phyloP scores from a whole-genome alignment of 164 flowering plant genomes.

The Echeveria elegans region DNA sequence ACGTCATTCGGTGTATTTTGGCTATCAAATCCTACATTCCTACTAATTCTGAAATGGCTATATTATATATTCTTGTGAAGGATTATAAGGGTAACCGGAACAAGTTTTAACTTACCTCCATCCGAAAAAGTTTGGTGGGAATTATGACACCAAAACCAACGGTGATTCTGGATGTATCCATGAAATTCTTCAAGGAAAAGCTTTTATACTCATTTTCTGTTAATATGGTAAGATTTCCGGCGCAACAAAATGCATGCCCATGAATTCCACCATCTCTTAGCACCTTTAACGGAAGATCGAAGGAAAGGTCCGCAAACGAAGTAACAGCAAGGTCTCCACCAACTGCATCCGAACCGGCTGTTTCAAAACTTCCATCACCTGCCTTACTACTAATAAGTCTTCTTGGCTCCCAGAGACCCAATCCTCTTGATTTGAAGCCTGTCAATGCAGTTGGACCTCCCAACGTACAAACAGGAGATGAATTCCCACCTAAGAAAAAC shows the following conservation, averaged over 20 bases:
- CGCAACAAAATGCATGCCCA: conserved; percentile 72
- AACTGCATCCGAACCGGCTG: conserved; percentile 48
- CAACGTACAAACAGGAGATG: conserved; percentile 72
- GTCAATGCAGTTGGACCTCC: conserved; percentile 66
- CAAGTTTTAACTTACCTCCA: conserved; percentile 57
- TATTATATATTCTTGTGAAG: too few relatives aligned
- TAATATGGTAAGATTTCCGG: conserved; percentile 64
- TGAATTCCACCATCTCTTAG: conserved; percentile 79
- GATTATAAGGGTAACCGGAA: too few relatives aligned
- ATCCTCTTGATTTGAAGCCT: too few relatives aligned
- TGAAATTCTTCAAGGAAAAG: conserved; percentile 38
- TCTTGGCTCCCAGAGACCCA: conserved; percentile 71
- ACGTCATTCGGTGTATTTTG: too few relatives aligned
- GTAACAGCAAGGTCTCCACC: conserved; percentile 91
- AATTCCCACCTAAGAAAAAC: too few relatives aligned
- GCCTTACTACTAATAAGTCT: conserved; percentile 30
- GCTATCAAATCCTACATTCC: too few relatives aligned
- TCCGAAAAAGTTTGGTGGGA: conserved; percentile 73
- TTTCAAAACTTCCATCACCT: conserved; percentile 24
- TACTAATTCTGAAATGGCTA: too few relatives aligned
- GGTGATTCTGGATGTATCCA: conserved; percentile 59
- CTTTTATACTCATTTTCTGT: too few relatives aligned
- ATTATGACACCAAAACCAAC: conserved; percentile 69
- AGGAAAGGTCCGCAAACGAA: conserved; percentile 91
- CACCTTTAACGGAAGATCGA: too few relatives aligned